Percentiles rank a stretch among this genome's conserved stretches.
Evolutionary conservation across 2,329 filamentous ascomycete genomes (phyloP).

Genomic region (Cladosporium velox): DNA sequence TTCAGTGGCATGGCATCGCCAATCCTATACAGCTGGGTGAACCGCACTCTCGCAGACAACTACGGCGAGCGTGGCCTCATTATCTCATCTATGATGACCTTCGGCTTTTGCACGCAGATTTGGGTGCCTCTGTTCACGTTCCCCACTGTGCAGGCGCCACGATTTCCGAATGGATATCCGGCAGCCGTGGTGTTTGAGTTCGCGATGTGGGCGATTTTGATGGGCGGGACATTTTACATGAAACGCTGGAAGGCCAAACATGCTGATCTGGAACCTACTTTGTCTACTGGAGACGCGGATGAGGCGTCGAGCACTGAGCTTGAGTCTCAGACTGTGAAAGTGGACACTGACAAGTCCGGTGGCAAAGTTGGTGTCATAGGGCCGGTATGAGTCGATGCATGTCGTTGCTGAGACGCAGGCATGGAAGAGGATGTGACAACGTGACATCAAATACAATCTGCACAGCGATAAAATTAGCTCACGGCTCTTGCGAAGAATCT

Average conservation of each 20-base stretch:
- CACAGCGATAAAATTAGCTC: not conserved
- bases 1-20: conserved; percentile 12
- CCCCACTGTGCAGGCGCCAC: conserved; percentile 8
- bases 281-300: not conserved
- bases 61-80: conserved; percentile 10
- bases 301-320: conserved; percentile 3
- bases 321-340: not conserved
- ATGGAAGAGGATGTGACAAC: not conserved
- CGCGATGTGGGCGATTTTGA: conserved; percentile 11
- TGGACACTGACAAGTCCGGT: not conserved
- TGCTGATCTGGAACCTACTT: not conserved
- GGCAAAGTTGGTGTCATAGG: not conserved
- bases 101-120: conserved; percentile 15
- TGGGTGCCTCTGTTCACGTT: conserved; percentile 11
- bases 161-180: conserved; percentile 11
- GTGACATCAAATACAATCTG: not conserved
- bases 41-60: conserved; percentile 2
- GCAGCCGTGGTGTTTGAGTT: conserved; percentile 12
- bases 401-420: not conserved
- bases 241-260: conserved; percentile 10
- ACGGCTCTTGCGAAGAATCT: not conserved
- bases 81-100: conserved; percentile 4
- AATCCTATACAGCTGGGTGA: conserved; percentile 14
- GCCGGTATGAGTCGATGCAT: not conserved
- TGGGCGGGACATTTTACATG: conserved; percentile 6